Conservation (phyloP, 768 basidiomycete genomes). For the Thelephora ganbajun region DNA sequence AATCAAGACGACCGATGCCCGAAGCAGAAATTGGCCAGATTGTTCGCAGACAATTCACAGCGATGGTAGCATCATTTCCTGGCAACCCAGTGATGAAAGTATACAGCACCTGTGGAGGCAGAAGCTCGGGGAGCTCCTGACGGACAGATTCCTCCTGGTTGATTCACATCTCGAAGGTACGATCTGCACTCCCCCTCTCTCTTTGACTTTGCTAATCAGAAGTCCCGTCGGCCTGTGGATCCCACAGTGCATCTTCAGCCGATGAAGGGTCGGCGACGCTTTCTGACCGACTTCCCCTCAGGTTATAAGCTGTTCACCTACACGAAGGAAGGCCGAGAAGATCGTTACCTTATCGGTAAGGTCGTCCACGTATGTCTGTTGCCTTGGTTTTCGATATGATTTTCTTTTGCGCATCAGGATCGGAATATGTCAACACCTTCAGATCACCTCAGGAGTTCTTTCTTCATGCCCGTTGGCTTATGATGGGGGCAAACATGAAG, state of each 20-base stretch:
- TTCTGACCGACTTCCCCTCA: constrained; percentile 8
- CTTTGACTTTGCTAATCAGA: too few species aligned
- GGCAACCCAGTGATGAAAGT: too few species aligned
- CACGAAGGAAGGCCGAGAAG: constrained; percentile 10
- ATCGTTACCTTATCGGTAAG: constrained; percentile 13
- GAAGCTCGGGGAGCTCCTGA: constrained; percentile 10
- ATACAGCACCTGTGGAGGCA: constrained; percentile 7
- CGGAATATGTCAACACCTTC: constrained; percentile 7
- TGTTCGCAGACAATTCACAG: too few species aligned
- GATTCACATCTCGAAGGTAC: too few species aligned
- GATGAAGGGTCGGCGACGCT: too few species aligned
- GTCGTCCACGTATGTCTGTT: background rate
- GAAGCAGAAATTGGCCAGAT: too few species aligned
- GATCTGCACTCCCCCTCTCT: too few species aligned
- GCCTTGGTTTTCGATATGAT: background rate
- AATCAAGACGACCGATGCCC: too few species aligned
- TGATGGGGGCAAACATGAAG: constrained; percentile 9
- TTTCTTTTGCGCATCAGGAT: constrained; percentile 5
- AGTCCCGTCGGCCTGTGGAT: too few species aligned
- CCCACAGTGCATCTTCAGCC: too few species aligned
- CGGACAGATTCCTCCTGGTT: background rate
- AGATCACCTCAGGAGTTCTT: constrained; percentile 15
- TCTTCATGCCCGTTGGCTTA: constrained; percentile 12
- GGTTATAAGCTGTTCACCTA: constrained; percentile 12
- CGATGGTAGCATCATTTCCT: too few species aligned